Evolutionary conservation across 805 yeast genomes (phyloP).

Genomic region (Yamadazyma kitorensis): DNA sequence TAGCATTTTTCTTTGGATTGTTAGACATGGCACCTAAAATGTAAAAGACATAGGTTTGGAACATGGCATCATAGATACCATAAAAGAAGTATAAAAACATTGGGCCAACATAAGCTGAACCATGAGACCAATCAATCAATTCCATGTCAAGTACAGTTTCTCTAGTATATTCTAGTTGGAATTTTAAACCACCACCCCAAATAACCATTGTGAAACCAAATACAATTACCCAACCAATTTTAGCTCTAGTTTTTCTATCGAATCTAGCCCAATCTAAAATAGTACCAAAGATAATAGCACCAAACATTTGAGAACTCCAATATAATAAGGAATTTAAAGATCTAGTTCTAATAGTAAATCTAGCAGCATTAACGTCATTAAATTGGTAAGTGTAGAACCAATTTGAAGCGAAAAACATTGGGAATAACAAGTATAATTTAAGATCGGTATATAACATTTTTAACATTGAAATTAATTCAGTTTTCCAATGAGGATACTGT

Average conservation of each 20-base stretch:
- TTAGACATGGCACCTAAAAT: conserved; percentile 57
- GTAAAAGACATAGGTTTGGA: conserved; percentile 59
- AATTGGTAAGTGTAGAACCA: conserved; percentile 68
- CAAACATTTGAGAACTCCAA: conserved; percentile 60
- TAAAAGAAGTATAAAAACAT: conserved; percentile 62
- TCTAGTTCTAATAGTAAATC: conserved; percentile 58
- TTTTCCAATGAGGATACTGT: conserved; percentile 44
- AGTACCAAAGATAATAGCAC: conserved; percentile 49
- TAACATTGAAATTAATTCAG: conserved; percentile 31
- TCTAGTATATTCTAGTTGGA: conserved; percentile 43
- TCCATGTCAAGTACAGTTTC: conserved; percentile 18
- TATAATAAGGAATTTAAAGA: conserved; percentile 59
- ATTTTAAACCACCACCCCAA: conserved; percentile 60
- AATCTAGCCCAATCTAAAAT: conserved; percentile 44
- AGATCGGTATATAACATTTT: conserved; percentile 21
- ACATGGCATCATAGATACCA: conserved; percentile 58
- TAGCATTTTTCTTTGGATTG: conserved; percentile 51
- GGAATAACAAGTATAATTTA: conserved; percentile 49
- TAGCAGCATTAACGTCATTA: conserved; percentile 53
- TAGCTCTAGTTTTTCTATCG: conserved; percentile 45
- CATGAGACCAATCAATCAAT: conserved; percentile 47
- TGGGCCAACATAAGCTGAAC: conserved; percentile 51
- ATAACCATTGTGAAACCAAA: conserved; percentile 42
- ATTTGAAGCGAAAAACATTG: conserved; percentile 61
- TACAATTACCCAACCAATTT: conserved; percentile 41